Evolutionary conservation across 2,329 filamentous ascomycete genomes (phyloP).

Genomic region (Talaromyces sp.): DNA sequence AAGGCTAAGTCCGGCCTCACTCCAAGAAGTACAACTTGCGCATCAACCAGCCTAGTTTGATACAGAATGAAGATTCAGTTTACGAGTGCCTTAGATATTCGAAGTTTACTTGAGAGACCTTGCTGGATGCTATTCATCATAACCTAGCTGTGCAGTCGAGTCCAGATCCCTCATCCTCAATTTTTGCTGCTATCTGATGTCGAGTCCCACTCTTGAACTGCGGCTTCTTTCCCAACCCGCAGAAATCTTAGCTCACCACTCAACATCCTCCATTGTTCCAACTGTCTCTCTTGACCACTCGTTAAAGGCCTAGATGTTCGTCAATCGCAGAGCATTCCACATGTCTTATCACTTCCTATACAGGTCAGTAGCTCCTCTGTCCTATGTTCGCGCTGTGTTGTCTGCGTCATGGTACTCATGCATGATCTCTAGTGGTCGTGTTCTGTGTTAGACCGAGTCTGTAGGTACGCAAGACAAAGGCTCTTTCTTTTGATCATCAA

Average conservation of each 20-base stretch:
- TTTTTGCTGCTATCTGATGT: not conserved
- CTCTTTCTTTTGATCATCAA: not conserved
- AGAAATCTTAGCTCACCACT: slow-evolving; percentile 11
- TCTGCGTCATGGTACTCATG: not conserved
- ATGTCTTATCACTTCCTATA: slow-evolving; percentile 9
- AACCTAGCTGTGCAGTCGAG: not conserved
- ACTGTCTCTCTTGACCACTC: not conserved
- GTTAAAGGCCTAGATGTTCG: not conserved
- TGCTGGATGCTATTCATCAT: not conserved
- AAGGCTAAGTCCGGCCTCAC: not conserved
- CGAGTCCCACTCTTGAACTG: slow-evolving; percentile 14
- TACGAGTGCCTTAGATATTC: not conserved
- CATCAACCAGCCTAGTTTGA: not conserved
- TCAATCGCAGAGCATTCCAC: slow-evolving; percentile 1
- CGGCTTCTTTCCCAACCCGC: slow-evolving; percentile 14
- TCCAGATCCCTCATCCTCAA: not conserved
- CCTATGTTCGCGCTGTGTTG: not conserved
- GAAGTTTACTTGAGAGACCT: no score
- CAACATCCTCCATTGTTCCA: not conserved
- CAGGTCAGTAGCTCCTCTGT: not conserved
- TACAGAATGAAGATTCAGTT: not conserved
- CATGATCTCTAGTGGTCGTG: slow-evolving; percentile 5
- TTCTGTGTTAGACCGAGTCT: slow-evolving; percentile 12
- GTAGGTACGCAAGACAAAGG: slow-evolving; percentile 10
- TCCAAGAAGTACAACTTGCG: not conserved